Conservation (phyloP, 2,329 filamentous ascomycete species). For the Pyricularia sp. region DNA sequence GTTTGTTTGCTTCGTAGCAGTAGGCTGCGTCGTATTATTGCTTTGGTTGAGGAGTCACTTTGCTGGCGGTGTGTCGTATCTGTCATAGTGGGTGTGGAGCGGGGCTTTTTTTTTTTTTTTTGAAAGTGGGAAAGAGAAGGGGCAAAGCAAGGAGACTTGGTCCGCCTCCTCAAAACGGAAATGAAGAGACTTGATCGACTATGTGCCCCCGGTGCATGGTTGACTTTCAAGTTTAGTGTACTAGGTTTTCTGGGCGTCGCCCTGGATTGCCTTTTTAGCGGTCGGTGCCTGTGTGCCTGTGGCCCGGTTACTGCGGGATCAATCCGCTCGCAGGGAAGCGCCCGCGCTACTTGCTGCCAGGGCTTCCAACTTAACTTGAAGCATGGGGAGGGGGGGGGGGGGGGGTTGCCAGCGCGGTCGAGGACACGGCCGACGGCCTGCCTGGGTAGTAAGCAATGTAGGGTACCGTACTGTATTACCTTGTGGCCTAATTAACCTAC, state of each 20-base stretch:
- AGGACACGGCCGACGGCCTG: background rate
- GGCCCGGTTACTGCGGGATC: background rate
- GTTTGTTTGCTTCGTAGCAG: background rate
- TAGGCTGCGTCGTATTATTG: background rate
- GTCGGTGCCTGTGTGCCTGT: background rate
- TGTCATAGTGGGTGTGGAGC: background rate
- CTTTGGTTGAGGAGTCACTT: background rate
- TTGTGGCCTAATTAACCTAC: background rate
- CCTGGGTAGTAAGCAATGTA: too few relatives aligned
- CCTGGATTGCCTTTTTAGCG: background rate
- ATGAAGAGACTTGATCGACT: background rate
- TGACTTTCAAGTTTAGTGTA: background rate
- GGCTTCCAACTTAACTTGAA: too few relatives aligned
- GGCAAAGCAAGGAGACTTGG: background rate
- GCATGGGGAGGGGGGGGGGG: background rate
- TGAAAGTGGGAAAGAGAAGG: background rate
- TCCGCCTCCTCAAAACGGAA: background rate
- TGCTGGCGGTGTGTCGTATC: background rate
- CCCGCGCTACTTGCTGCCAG: too few relatives aligned
- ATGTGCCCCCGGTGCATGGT: background rate
- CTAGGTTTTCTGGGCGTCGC: background rate
- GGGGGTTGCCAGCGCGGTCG: background rate
- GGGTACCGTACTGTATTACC: background rate
- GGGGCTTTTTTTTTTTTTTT: background rate
- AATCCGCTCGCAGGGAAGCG: background rate